Percentiles rank a stretch among this genome's conserved stretches.
These are phyloP conservation scores for Urtica urens DNA, from an alignment of 306 rosid genomes.

Conservation along the genomic window DNA sequence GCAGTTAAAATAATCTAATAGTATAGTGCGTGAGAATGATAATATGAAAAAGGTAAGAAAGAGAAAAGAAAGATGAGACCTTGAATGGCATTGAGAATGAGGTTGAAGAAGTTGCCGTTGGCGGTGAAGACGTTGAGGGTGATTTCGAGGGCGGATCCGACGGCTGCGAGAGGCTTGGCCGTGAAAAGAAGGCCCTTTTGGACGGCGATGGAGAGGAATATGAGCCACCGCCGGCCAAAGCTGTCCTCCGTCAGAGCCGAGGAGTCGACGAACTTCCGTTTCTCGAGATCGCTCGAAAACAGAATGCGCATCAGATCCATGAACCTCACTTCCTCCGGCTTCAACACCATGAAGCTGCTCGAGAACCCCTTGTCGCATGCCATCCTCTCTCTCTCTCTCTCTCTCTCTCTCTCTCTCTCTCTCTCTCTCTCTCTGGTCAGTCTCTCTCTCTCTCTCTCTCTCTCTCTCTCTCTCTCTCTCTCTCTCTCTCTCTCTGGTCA, in stretches of 20 bases:
- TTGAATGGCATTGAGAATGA: constrained; percentile 25
- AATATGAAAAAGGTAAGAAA: not conserved
- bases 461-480: not conserved
- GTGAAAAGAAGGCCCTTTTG: constrained; percentile 33
- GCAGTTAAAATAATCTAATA: too few relatives aligned
- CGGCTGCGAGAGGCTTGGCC: constrained; percentile 27
- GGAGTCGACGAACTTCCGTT: constrained; percentile 37
- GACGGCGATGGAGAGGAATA: constrained; percentile 35
- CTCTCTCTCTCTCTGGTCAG: too few relatives aligned
- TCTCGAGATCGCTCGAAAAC: constrained; percentile 21
- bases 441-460: too few relatives aligned
- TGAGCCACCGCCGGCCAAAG: constrained; percentile 39
- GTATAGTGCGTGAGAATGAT: not conserved
- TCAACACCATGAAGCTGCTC: constrained; percentile 40
- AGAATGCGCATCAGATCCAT: constrained; percentile 37
- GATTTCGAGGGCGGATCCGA: constrained; percentile 35
- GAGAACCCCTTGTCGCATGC: constrained; percentile 37
- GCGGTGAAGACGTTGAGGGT: constrained; percentile 29
- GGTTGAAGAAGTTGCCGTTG: constrained; percentile 25
- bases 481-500: too few relatives aligned
- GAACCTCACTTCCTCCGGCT: constrained; percentile 38
- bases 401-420: too few relatives aligned
- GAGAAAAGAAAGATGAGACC: constrained; percentile 28
- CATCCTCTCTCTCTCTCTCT: too few relatives aligned
- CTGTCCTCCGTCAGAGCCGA: constrained; percentile 17